Evolutionary conservation across 768 basidiomycete species (phyloP).

Genomic region (Mycena alexandri): DNA sequence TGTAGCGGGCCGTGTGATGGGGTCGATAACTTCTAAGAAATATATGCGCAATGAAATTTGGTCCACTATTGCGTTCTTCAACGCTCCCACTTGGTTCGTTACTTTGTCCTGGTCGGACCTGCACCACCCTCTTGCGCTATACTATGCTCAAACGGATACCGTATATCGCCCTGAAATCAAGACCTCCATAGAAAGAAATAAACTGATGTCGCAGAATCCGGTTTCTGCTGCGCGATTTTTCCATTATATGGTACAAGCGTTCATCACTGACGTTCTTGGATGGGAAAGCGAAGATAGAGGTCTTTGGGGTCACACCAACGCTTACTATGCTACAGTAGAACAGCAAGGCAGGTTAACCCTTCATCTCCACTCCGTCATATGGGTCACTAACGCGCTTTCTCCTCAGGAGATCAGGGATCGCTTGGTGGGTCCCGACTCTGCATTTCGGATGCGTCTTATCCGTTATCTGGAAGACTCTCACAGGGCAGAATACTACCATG

Average conservation of each 20-base stretch:
- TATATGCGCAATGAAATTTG: too few relatives aligned
- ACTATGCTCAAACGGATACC: slow-evolving; percentile 12
- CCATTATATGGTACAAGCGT: slow-evolving; percentile 35
- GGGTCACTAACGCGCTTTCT: slow-evolving; percentile 38
- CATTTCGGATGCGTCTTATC: slow-evolving; percentile 11
- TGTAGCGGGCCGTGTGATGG: too few relatives aligned
- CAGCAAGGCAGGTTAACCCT: slow-evolving; percentile 38
- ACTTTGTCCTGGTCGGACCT: too few relatives aligned
- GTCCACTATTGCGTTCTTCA: too few relatives aligned
- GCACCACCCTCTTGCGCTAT: too few relatives aligned
- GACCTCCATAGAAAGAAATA: not conserved
- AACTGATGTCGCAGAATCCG: slow-evolving; percentile 28
- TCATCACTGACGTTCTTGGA: slow-evolving; percentile 31
- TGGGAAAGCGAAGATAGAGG: slow-evolving; percentile 1
- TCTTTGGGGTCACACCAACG: slow-evolving; percentile 32
- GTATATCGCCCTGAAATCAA: slow-evolving; percentile 37
- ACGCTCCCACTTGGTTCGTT: too few relatives aligned
- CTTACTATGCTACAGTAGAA: too few relatives aligned
- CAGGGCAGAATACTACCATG: slow-evolving; percentile 25
- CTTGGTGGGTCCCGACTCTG: slow-evolving; percentile 5
- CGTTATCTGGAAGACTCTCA: slow-evolving; percentile 11
- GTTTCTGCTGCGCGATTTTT: slow-evolving; percentile 40
- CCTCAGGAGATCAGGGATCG: slow-evolving; percentile 34
- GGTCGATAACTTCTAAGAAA: too few relatives aligned
- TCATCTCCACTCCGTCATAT: slow-evolving; percentile 44